Evolutionary conservation across 1,139 yeast species (phyloP), one percentile per base, ranked within the genome.

Genomic region (Scheffersomyces illinoinensis): DNA sequence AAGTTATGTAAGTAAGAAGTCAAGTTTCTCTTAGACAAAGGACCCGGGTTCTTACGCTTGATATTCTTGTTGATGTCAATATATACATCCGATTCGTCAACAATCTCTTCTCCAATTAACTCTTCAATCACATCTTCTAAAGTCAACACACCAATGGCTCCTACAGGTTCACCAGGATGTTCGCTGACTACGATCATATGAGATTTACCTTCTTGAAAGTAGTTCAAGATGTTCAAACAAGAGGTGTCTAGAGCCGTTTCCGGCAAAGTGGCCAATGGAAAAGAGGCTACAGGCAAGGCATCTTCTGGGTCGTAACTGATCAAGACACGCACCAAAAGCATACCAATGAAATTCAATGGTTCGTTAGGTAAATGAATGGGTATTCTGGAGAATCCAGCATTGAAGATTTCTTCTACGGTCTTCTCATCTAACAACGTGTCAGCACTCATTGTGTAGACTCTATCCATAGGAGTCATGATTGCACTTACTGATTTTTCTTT

Each of bases 291-390:
- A 0, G 98, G 97, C 59, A 91, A 79, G 0, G 95, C 91, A 74
- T 95, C 99, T 73, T 93, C 98, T 2, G 99, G 98, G 69, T 95
- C 99, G 74, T 95, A 95, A 60, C 97, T 90, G 64, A 95, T 95
- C 69, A 95, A 83, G 47, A 95, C 96, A 63, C 98, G 83, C 33
- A 95, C 98, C 55, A 95, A 81, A 56, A 95, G 80, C 99, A 95
- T 95, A 26, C 99, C 99, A 63, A 93, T 90, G 73, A 93, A 95
- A 73, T 95, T 95, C 61, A 84, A 79, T 17, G 97, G 97, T 71
- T 95, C 97, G 64, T 87, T 86, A 1, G 98, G 98, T 55, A 90
- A 79, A 73, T 92, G 95, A 66, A 95, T 92, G n/a, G 99, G 99
- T 64, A 95, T 93, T 72, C 99, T 85, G 21, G 96, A 91, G 75